Conservation (phyloP, 179 eudicot species). For the Corrigiola litoralis region DNA sequence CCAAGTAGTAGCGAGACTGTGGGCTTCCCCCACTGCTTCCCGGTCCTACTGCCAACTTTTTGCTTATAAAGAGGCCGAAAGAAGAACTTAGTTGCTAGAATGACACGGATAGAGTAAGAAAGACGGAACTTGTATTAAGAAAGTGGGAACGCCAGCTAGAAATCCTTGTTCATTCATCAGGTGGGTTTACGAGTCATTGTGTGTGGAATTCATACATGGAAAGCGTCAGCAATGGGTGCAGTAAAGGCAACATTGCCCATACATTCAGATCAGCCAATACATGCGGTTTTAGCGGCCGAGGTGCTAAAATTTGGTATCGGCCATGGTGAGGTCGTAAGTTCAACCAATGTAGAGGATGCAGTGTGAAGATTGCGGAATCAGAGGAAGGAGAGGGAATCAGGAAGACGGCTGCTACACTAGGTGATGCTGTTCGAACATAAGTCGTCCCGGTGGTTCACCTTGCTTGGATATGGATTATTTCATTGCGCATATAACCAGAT, state of each 20-base stretch:
- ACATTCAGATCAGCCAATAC: slow-evolving; percentile 64
- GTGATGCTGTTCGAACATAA: too few species aligned
- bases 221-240: slow-evolving; percentile 22
- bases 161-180: slow-evolving; percentile 1
- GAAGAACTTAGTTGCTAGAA: slow-evolving; percentile 18
- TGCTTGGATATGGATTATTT: too few species aligned
- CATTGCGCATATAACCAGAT: too few species aligned
- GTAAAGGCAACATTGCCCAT: slow-evolving; percentile 63
- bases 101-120: slow-evolving; percentile 49
- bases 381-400: slow-evolving; percentile 47
- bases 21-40: too few species aligned
- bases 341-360: slow-evolving; percentile 23
- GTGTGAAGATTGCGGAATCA: slow-evolving; percentile 35
- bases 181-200: slow-evolving; percentile 14
- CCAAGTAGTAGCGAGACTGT: too few species aligned
- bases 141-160: slow-evolving; percentile 23
- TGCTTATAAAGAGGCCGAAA: neutral
- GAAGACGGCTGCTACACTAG: slow-evolving; percentile 31
- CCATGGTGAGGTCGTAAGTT: slow-evolving; percentile 21
- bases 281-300: slow-evolving; percentile 37
- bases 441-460: too few species aligned
- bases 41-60: slow-evolving; percentile 28
- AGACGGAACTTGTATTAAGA: slow-evolving; percentile 41
- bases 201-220: slow-evolving; percentile 13
- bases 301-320: slow-evolving; percentile 32